These are phyloP conservation scores for Fusarium caatingaense DNA, from an alignment of 2,329 filamentous ascomycete species.

Conservation along the genomic window DNA sequence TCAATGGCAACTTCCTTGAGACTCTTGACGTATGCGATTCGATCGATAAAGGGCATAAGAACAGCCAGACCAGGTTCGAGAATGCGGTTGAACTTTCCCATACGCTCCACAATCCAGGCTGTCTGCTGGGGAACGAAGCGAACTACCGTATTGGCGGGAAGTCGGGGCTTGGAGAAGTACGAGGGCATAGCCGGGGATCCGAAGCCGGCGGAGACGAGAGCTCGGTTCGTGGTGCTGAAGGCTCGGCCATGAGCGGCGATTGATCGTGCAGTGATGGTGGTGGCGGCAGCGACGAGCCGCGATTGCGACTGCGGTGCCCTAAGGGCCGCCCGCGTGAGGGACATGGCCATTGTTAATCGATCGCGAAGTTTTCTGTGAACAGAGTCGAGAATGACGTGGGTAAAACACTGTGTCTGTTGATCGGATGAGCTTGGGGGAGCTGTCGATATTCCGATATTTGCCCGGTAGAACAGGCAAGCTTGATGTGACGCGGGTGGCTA, in stretches of 20 bases:
- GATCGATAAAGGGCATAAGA: slow-evolving; percentile 89
- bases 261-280: slow-evolving; percentile 29
- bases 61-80: slow-evolving; percentile 91
- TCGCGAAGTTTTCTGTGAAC: slow-evolving; percentile 18
- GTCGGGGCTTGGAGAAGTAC: slow-evolving; percentile 80
- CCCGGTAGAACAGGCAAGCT: slow-evolving; percentile 25
- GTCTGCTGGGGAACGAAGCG: slow-evolving; percentile 99
- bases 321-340: slow-evolving; percentile 48
- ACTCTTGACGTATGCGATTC: slow-evolving; percentile 97
- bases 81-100: slow-evolving; percentile 97
- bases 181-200: slow-evolving; percentile 62
- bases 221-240: slow-evolving; percentile 49
- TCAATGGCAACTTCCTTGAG: slow-evolving; percentile 96
- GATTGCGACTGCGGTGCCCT: slow-evolving; percentile 40
- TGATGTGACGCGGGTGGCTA: slow-evolving; percentile 26
- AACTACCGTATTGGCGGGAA: slow-evolving; percentile 93
- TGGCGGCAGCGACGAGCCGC: slow-evolving; percentile 37
- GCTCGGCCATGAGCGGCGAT: slow-evolving; percentile 41
- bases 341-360: slow-evolving; percentile 46
- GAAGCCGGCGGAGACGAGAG: slow-evolving; percentile 51
- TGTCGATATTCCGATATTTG: slow-evolving; percentile 32
- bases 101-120: slow-evolving; percentile 99
- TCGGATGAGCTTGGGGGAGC: slow-evolving; percentile 27
- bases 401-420: slow-evolving; percentile 31
- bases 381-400: slow-evolving; percentile 40